Conservation (phyloP, 2,329 filamentous ascomycete species). For the Cercospora brassicicola region DNA sequence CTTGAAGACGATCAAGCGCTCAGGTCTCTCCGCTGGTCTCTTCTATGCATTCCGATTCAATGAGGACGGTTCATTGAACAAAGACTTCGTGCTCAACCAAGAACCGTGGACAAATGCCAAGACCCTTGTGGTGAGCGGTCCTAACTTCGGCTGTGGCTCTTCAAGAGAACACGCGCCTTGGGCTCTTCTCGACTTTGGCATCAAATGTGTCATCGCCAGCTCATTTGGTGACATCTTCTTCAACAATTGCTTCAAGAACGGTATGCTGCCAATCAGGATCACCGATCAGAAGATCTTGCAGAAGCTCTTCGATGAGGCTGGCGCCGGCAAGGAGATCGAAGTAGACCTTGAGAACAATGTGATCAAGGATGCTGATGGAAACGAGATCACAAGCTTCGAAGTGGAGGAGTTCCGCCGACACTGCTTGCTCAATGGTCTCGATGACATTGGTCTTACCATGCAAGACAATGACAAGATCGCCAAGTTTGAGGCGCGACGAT, state of each 20-base stretch:
- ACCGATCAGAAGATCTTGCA: slow-evolving; percentile 65
- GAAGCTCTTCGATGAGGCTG: slow-evolving; percentile 72
- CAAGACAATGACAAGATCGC: slow-evolving; percentile 87
- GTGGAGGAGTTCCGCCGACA: slow-evolving; percentile 94
- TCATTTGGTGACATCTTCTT: slow-evolving; percentile 93
- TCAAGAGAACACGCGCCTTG: slow-evolving; percentile 95
- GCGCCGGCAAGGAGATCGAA: slow-evolving; percentile 79
- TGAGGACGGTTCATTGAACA: slow-evolving; percentile 66
- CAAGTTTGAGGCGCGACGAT: slow-evolving; percentile 76
- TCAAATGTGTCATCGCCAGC: slow-evolving; percentile 88
- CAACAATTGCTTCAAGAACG: slow-evolving; percentile 99
- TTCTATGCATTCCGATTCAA: slow-evolving; percentile 84
- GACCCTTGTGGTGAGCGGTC: slow-evolving; percentile 86
- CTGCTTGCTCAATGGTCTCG: slow-evolving; percentile 87
- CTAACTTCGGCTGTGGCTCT: slow-evolving; percentile 92
- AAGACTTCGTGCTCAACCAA: slow-evolving; percentile 85
- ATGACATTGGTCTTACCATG: slow-evolving; percentile 94
- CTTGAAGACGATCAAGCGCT: slow-evolving; percentile 98
- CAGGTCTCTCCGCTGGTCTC: slow-evolving; percentile 81
- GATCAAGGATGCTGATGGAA: slow-evolving; percentile 73
- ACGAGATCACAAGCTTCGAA: slow-evolving; percentile 74
- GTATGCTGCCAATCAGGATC: slow-evolving; percentile 87
- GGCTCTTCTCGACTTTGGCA: slow-evolving; percentile 95
- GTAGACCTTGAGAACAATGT: slow-evolving; percentile 83
- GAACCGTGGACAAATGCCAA: slow-evolving; percentile 80